These are phyloP conservation scores for Telfairia occidentalis DNA, from an alignment of 331 rosid species.

Conservation along the genomic window DNA sequence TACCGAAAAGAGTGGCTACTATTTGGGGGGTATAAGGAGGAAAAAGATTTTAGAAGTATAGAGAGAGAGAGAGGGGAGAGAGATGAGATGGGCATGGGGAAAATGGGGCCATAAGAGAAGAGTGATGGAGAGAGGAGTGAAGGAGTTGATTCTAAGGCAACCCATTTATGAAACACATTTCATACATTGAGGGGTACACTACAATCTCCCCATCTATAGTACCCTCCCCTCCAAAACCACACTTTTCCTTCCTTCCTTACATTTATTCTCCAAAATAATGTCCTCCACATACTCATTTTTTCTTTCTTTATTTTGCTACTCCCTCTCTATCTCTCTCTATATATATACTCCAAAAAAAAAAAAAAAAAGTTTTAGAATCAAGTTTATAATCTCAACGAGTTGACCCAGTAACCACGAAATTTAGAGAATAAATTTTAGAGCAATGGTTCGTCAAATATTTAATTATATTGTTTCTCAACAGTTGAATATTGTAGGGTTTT, in stretches of 20 bases:
- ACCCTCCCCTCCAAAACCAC: neutral
- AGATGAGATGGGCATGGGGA: neutral
- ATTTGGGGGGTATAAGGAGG: neutral
- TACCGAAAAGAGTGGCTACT: neutral
- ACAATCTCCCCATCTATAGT: neutral
- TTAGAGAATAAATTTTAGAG: too few species aligned
- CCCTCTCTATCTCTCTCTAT: too few species aligned
- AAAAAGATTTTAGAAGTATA: neutral
- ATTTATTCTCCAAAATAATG: neutral
- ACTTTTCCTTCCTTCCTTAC: neutral
- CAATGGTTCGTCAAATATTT: too few species aligned
- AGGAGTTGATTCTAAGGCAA: slow-evolving; percentile 3
- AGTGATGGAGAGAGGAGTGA: neutral
- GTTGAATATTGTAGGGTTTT: too few species aligned
- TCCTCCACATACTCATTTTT: neutral
- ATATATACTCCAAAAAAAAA: too few species aligned
- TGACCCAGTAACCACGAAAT: too few species aligned
- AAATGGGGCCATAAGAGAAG: neutral
- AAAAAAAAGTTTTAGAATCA: too few species aligned
- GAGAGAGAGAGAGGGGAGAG: neutral
- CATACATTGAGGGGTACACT: neutral
- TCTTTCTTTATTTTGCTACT: too few species aligned
- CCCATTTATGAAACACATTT: slow-evolving; percentile 2
- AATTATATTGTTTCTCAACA: too few species aligned
- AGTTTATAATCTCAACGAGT: too few species aligned